These are phyloP conservation scores for Chaetomium fimeti DNA, from an alignment of 495 filamentous ascomycete species.

Conservation along the genomic window DNA sequence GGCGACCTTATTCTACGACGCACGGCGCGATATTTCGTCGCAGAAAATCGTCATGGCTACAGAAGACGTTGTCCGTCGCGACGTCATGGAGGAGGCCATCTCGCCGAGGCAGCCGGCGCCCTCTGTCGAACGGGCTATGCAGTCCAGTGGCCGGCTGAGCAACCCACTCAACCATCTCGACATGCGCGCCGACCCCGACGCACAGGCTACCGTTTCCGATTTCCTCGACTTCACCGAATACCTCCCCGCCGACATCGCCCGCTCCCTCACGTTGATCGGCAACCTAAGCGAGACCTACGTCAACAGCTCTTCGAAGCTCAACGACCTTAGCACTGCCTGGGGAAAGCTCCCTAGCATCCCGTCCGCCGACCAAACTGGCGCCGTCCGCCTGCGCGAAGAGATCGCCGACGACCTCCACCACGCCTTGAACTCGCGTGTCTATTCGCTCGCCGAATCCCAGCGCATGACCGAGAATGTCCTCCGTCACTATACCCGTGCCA, in stretches of 20 bases:
- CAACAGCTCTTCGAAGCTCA: conserved; percentile 62
- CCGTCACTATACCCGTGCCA: conserved; percentile 73
- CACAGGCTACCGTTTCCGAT: conserved; percentile 90
- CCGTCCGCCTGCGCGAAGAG: conserved; percentile 62
- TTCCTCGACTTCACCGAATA: conserved; percentile 97
- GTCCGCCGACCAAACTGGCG: conserved; percentile 43
- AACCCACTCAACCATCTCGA: conserved; percentile 36
- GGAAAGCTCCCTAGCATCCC: conserved; percentile 64
- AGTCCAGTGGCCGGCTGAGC: conserved; percentile 32
- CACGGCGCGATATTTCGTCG: neutral
- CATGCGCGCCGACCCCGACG: conserved; percentile 73
- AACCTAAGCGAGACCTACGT: conserved; percentile 74
- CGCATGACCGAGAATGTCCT: conserved; percentile 75
- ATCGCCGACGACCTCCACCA: conserved; percentile 74
- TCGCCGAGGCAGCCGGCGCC: conserved; percentile 43
- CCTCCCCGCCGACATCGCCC: conserved; percentile 86
- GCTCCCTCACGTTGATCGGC: conserved; percentile 83
- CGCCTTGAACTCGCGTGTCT: conserved; percentile 72
- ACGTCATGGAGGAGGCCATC: conserved; percentile 37
- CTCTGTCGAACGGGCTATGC: conserved; percentile 34
- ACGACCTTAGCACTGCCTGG: conserved; percentile 72
- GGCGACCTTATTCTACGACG: neutral
- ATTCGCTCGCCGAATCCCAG: conserved; percentile 76
- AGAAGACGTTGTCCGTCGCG: conserved; percentile 25
- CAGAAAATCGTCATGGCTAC: conserved; percentile 18